These are phyloP conservation scores for Paratrypanosoma confusum DNA, from an alignment of 208 protist genomes.

Conservation along the genomic window DNA sequence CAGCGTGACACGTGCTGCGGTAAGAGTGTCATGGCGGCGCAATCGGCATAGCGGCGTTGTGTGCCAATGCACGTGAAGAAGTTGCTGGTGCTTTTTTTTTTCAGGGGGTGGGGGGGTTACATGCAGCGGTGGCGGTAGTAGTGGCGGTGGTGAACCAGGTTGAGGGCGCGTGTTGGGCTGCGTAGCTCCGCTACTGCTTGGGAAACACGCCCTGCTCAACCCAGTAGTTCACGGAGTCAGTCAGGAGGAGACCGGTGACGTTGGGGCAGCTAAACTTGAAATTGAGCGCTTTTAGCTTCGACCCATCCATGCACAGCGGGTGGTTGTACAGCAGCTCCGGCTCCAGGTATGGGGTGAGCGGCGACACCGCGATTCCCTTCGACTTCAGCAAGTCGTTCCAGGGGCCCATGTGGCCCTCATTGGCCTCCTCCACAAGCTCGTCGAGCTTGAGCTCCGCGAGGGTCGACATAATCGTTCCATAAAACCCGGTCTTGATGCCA, in stretches of 20 bases:
- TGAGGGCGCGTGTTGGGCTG: too few species aligned
- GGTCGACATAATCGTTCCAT: slow-evolving; percentile 50
- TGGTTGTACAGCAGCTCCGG: slow-evolving; percentile 83
- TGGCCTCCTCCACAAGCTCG: slow-evolving; percentile 46
- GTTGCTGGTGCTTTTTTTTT: too few species aligned
- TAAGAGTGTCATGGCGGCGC: too few species aligned
- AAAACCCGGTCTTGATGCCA: slow-evolving; percentile 71
- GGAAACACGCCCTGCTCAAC: slow-evolving; percentile 15
- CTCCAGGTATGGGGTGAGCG: slow-evolving; percentile 84
- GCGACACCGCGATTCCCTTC: slow-evolving; percentile 55
- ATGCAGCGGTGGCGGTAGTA: too few species aligned
- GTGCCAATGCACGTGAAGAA: too few species aligned
- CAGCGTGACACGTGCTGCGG: too few species aligned
- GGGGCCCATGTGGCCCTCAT: slow-evolving; percentile 84
- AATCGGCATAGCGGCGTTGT: too few species aligned
- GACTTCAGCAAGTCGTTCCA: slow-evolving; percentile 77
- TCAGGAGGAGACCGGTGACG: slow-evolving; percentile 19
- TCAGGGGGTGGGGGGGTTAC: too few species aligned
- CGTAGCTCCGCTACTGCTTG: too few species aligned
- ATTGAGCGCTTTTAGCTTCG: slow-evolving; percentile 21
- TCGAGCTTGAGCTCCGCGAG: slow-evolving; percentile 41
- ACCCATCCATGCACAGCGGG: slow-evolving; percentile 66
- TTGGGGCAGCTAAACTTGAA: slow-evolving; percentile 28
- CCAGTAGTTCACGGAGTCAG: slow-evolving; percentile 25
- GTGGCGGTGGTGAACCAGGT: too few species aligned